These are phyloP conservation scores for Pholiota conissans DNA, from an alignment of 768 basidiomycete genomes.

Conservation along the genomic window DNA sequence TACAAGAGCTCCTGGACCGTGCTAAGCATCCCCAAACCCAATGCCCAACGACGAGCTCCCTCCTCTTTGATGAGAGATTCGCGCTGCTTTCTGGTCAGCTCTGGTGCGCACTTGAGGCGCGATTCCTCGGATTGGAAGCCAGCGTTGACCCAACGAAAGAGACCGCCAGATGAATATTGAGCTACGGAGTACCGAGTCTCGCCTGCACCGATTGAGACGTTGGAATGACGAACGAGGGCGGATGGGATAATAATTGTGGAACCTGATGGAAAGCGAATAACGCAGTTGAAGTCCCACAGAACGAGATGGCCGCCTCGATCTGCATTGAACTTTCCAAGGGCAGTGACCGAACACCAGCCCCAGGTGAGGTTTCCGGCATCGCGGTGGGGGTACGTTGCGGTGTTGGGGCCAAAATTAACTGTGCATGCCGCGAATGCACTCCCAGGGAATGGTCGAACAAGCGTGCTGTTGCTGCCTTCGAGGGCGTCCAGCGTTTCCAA, in stretches of 20 bases:
- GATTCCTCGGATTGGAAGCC: not conserved
- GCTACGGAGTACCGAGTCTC: slow-evolving; percentile 7
- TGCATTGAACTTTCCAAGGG: not conserved
- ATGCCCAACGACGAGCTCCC: too few species aligned
- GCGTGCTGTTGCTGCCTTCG: not conserved
- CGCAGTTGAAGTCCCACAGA: not conserved
- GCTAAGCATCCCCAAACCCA: too few species aligned
- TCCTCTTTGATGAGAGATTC: too few species aligned
- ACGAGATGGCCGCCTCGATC: not conserved
- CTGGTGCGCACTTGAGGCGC: too few species aligned
- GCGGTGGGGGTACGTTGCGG: not conserved
- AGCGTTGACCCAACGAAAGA: not conserved
- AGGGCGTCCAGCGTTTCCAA: not conserved
- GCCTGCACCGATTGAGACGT: slow-evolving; percentile 13
- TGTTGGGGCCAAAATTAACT: not conserved
- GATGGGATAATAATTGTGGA: not conserved
- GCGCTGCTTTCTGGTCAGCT: too few species aligned
- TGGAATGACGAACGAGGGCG: not conserved
- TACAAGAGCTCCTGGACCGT: too few species aligned
- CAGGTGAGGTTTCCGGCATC: not conserved
- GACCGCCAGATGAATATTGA: slow-evolving; percentile 9
- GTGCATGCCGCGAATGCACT: not conserved
- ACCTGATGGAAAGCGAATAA: not conserved
- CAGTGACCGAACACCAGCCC: not conserved
- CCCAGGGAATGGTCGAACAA: not conserved